Percentiles rank a stretch among this genome's conserved stretches.
phyloP scores from a whole-genome alignment of 352 stramenopile species.

The Globisporangium echinulatum region DNA sequence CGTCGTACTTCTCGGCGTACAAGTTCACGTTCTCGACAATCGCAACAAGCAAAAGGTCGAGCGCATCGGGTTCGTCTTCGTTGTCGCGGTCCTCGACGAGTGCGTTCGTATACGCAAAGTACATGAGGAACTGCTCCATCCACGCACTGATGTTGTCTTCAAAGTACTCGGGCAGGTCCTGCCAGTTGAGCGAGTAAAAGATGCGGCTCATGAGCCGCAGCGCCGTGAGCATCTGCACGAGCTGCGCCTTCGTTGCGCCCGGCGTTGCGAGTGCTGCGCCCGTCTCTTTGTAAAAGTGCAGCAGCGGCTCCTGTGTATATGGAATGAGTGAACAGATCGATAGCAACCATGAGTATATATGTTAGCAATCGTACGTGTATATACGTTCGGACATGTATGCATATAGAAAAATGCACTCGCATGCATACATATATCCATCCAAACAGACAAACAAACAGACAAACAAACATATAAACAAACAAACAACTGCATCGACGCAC shows the following conservation, averaged over 20 bases:
- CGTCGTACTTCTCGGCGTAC: slow-evolving; percentile 98
- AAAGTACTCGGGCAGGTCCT: slow-evolving; percentile 98
- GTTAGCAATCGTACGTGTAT: background rate
- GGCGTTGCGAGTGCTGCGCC: slow-evolving; percentile 39
- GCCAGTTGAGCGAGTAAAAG: slow-evolving; percentile 98
- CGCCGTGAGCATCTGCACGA: slow-evolving; percentile 63
- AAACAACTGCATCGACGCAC: slow-evolving; percentile 18
- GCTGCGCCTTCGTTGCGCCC: slow-evolving; percentile 32
- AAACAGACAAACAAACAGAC: no score
- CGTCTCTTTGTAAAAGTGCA: slow-evolving; percentile 75
- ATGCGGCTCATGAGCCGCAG: slow-evolving; percentile 94
- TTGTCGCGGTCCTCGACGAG: slow-evolving; percentile 89
- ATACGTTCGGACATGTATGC: background rate
- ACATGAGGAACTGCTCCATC: slow-evolving; percentile 95
- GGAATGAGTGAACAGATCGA: background rate
- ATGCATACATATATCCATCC: no score
- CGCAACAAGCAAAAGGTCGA: slow-evolving; percentile 92
- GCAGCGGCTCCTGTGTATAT: slow-evolving; percentile 39
- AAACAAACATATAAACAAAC: no score
- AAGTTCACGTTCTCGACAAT: slow-evolving; percentile 98
- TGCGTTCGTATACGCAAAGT: slow-evolving; percentile 93
- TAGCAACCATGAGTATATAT: no score
- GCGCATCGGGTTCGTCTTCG: slow-evolving; percentile 85
- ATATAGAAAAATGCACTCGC: no score
- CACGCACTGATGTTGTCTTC: slow-evolving; percentile 97